Evolutionary conservation across 306 rosid species (phyloP), one percentile per base, ranked within the genome.

Genomic region (Abrus pulchellus): DNA sequence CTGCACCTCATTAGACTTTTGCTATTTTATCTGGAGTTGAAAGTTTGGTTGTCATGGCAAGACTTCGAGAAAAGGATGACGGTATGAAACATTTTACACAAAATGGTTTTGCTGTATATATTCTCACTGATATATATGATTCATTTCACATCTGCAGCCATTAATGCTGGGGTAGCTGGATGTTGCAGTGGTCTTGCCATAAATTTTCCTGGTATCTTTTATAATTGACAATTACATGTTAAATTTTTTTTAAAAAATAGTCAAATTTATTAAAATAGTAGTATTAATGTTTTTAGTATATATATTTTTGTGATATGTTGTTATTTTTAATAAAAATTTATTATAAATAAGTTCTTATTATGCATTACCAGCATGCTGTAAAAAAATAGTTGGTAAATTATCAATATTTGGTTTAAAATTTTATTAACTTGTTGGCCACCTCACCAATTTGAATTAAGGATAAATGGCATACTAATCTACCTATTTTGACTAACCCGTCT

Each of bases 81-180:
- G 91, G 94, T 91, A 82, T 45, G 5, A 28, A 29, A 69, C 40
- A 49, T 32, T 29, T 43, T 29, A 76, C 53, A n/a, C 59, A 32
- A 57, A 55, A 50, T 82, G 67, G 44, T 61, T 50, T 14, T 30
- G 7, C 20, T 28, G 53, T 59, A 36, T 48, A 11, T 79, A 32
- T 4, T 53, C 10, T 67, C 12, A 28, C 8, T 55, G 47, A 71
- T 68, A 64, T 2, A 36, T n/a, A 49, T 77, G 65, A 47, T 74
- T 48, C 7, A 49, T 69, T 83, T 68, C 50, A 64, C 56, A 11
- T 87, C 8, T 78, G 81, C 76, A 93, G 98, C 83, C 68, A 88
- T 93, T 71, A 91, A 93, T 83, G 90, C 92, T 7, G 97, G 98
- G 64, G 87, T 93, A 67, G 97, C 98, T 75, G 98, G 98, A 83